Conservation (phyloP, 495 filamentous ascomycete genomes). For the Talaromyces ruber region DNA sequence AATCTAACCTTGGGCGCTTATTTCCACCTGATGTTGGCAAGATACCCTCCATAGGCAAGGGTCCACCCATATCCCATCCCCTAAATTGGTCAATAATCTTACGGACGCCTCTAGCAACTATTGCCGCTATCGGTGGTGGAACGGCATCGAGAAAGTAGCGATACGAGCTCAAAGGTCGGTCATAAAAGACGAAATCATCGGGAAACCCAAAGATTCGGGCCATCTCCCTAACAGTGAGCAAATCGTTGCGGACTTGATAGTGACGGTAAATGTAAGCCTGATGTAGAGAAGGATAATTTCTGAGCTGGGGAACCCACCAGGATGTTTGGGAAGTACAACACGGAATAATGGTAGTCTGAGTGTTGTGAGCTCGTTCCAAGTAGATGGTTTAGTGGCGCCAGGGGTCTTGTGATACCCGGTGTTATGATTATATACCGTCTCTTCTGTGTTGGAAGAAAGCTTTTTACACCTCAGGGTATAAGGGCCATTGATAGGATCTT, state of each 20-base stretch:
- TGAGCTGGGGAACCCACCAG: neutral
- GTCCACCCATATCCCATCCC: neutral
- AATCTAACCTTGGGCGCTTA: neutral
- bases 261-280: too few species aligned
- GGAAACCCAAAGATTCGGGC: constrained; percentile 6
- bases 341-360: neutral
- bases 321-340: neutral
- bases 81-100: neutral
- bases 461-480: neutral
- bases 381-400: neutral
- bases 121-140: neutral
- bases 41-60: neutral
- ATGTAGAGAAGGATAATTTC: too few species aligned
- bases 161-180: neutral
- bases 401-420: neutral
- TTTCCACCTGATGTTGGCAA: neutral
- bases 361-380: neutral
- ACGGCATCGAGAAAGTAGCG: neutral
- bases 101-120: neutral
- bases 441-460: neutral
- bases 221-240: constrained; percentile 4
- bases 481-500: neutral
- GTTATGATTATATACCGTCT: neutral
- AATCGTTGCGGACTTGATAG: constrained; percentile 1
- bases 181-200: constrained; percentile 7